Percentiles rank a stretch among this genome's conserved stretches.
phyloP scores from a whole-genome alignment of 2,329 filamentous ascomycete genomes.

The Trichoderma gracile region DNA sequence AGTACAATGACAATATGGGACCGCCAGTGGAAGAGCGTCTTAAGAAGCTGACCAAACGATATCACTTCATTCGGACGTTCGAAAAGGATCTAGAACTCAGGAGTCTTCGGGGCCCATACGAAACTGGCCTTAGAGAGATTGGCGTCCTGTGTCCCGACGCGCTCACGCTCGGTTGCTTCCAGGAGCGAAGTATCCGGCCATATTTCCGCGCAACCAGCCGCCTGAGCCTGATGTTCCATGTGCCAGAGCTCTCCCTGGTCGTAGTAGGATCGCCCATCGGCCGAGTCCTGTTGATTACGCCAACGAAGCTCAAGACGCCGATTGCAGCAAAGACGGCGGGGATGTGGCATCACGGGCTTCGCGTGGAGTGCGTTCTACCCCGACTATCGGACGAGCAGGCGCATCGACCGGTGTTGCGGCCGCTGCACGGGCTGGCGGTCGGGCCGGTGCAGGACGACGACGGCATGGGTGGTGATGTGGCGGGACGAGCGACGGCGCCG shows the following conservation, averaged over 20 bases:
- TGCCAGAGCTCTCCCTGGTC: conserved; percentile 71
- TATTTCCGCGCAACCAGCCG: conserved; percentile 41
- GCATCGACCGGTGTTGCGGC: conserved; percentile 47
- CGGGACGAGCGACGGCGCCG: conserved; percentile 33
- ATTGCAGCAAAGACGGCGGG: conserved; percentile 28
- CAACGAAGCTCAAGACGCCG: conserved; percentile 39
- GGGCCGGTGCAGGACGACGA: conserved; percentile 57
- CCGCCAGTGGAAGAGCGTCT: not conserved
- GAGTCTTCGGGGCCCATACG: conserved; percentile 34
- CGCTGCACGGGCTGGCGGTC: conserved; percentile 67
- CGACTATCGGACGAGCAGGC: conserved; percentile 48
- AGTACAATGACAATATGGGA: conserved; percentile 25
- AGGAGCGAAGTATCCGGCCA: conserved; percentile 28
- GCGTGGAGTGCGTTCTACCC: conserved; percentile 56
- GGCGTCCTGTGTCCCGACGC: conserved; percentile 38
- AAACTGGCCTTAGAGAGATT: conserved; percentile 32
- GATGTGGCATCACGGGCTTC: conserved; percentile 48
- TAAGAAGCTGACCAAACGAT: conserved; percentile 28
- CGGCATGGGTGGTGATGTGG: conserved; percentile 31
- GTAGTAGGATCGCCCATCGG: conserved; percentile 68
- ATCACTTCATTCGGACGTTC: conserved; percentile 51
- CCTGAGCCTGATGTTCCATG: conserved; percentile 62
- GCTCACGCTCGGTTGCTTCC: conserved; percentile 34
- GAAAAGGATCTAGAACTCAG: conserved; percentile 52
- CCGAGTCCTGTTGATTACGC: conserved; percentile 63